These are phyloP conservation scores for Fraxinus sp. DNA, from an alignment of 305 asterid genomes.

Conservation along the genomic window DNA sequence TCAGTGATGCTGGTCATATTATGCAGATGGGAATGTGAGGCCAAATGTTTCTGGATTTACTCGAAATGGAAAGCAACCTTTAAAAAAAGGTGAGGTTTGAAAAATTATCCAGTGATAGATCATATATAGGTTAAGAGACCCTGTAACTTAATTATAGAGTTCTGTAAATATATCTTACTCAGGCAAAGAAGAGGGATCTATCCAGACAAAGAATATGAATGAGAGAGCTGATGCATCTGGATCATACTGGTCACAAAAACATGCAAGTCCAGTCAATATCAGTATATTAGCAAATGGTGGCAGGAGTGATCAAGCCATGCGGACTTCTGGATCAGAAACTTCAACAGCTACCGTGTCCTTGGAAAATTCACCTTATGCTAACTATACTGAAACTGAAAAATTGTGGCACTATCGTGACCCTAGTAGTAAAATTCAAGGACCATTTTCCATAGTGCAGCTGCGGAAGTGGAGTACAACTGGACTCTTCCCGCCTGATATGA, in stretches of 20 bases:
- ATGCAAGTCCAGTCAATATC: neutral
- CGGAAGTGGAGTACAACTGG: conserved; percentile 87
- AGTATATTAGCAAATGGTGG: conserved; percentile 22
- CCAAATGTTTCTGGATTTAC: conserved; percentile 29
- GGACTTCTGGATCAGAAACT: conserved; percentile 45
- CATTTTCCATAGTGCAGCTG: conserved; percentile 64
- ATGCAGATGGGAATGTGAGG: conserved; percentile 34
- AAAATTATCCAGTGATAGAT: neutral
- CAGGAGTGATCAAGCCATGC: conserved; percentile 38
- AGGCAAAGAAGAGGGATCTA: conserved; percentile 50
- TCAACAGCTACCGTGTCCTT: conserved; percentile 18
- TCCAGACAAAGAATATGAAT: conserved; percentile 28
- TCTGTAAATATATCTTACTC: conserved; percentile 31
- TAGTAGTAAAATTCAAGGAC: conserved; percentile 30
- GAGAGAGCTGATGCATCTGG: conserved; percentile 42
- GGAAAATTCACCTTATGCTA: conserved; percentile 6
- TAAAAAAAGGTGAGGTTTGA: neutral
- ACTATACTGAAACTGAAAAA: conserved; percentile 23
- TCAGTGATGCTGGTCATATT: conserved; percentile 20
- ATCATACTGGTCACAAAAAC: conserved; percentile 17
- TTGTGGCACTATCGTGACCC: conserved; percentile 39
- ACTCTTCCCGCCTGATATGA: conserved; percentile 37
- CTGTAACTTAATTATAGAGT: conserved; percentile 22
- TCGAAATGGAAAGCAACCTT: conserved; percentile 28
- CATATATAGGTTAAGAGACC: conserved; percentile 15